Base-by-base conservation (phyloP, 2,329 filamentous ascomycete species). In the Karstenula rhodostoma region DNA sequence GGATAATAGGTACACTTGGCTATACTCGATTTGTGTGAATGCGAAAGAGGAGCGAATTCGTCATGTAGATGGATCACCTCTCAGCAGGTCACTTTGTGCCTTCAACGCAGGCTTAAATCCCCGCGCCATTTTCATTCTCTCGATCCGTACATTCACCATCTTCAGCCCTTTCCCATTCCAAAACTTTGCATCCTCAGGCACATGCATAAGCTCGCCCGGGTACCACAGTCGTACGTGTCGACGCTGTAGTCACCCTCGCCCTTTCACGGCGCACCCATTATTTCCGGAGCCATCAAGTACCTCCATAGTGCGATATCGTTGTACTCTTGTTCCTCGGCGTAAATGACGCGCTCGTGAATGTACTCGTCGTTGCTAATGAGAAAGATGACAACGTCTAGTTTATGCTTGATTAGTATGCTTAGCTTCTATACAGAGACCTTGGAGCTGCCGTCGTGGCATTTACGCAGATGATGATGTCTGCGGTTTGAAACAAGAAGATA, bases 391-490 rank as follows among this genome's bases (percentile, higher is more conserved):
- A 73, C 68, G 37, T 73, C 62, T n/a, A 77, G 66, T 23, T 65
- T 65, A 58, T 70, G 72, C 33, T 74, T 64, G 27, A 78, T 75
- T 61, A 78, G 76, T 23, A 76, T 77, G 22, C 72, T 71, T 8
- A 79, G 68, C 64, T 79, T 75, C 56, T 79, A 76, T 1, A 74
- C 72, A 2, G 76, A 78, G 19, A 75, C 67, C 61, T 78, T 74
- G 62, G 78, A 72, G 43, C 75, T 77, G 4, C 76, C 76, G 60
- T 79, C 76, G 86, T 89, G 10, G 86, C 87, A 0, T 85, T 87
- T 69, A 87, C 86, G 5, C 81, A 82, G 42, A 88, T 76, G 27
- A 89, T 67, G 44, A 88, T 83, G 65, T 89, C 86, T 4, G 82
- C 1, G 81, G 75, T 13, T 76, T 77, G 61, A 88, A 75, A 71